Percentiles rank a stretch among this genome's conserved stretches.
Conservation (phyloP, 139 green algal genomes). For the Chlorella sorokiniana region DNA sequence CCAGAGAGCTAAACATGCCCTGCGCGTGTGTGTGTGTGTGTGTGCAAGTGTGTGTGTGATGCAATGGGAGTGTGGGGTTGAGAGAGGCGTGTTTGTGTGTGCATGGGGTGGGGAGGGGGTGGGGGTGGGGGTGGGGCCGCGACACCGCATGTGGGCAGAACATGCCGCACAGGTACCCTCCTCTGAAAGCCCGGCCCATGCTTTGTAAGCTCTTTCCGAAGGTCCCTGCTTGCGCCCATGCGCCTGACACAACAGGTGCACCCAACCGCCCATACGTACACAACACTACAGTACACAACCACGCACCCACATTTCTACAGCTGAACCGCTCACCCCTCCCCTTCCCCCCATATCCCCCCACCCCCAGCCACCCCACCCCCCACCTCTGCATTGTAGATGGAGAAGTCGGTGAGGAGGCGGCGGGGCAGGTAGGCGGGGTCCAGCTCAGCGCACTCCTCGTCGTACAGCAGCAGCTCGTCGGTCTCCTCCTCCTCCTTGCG, state of each 20-base stretch:
- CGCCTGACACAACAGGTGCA: too few relatives aligned
- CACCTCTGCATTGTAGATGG: slow-evolving; percentile 86
- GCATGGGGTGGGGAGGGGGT: too few relatives aligned
- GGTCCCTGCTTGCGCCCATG: too few relatives aligned
- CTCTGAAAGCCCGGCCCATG: too few relatives aligned
- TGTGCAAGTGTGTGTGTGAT: neutral
- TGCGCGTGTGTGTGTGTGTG: slow-evolving; percentile 17
- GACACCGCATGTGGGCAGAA: neutral
- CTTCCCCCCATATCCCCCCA: neutral
- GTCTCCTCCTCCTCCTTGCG: slow-evolving; percentile 80
- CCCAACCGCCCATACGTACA: too few relatives aligned
- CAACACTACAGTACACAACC: too few relatives aligned
- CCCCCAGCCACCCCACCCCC: neutral
- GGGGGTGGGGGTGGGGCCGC: neutral
- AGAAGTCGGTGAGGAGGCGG: slow-evolving; percentile 79
- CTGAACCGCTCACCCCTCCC: too few relatives aligned
- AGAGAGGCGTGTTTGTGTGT: too few relatives aligned
- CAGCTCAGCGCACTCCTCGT: slow-evolving; percentile 72
- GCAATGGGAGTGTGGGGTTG: too few relatives aligned
- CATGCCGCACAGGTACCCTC: too few relatives aligned
- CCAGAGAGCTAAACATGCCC: slow-evolving; percentile 80
- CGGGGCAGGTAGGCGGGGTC: slow-evolving; percentile 80
- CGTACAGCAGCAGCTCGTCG: slow-evolving; percentile 87
- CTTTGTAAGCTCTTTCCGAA: too few relatives aligned
- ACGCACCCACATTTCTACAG: too few relatives aligned